Evolutionary conservation across 805 yeast genomes (phyloP).

Genomic region (Zygotorulaspora florentina): DNA sequence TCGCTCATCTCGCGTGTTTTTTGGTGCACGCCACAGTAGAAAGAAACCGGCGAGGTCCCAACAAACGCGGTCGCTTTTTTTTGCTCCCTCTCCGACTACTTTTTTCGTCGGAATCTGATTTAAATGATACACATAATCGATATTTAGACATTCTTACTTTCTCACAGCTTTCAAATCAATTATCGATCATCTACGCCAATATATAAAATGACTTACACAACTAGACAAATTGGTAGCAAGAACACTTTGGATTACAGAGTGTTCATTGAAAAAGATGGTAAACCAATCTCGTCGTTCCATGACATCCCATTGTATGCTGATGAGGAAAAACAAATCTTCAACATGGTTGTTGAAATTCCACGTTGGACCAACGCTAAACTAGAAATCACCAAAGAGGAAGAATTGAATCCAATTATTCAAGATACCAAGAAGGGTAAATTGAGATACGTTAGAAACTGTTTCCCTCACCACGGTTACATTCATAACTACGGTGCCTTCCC

Average conservation of each 20-base stretch:
- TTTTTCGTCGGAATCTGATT: neutral
- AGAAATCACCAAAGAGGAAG: constrained; percentile 82
- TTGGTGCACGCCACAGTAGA: no score
- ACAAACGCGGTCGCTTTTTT: neutral
- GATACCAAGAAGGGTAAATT: constrained; percentile 96
- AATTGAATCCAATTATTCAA: constrained; percentile 90
- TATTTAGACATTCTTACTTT: neutral
- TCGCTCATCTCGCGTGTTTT: neutral
- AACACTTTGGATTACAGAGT: constrained; percentile 92
- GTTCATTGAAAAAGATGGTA: constrained; percentile 87
- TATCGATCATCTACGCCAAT: neutral
- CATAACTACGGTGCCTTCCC: constrained; percentile 99
- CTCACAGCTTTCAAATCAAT: neutral
- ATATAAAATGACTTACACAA: constrained; percentile 68
- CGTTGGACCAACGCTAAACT: constrained; percentile 98
- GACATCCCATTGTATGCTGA: constrained; percentile 91
- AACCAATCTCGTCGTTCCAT: constrained; percentile 94
- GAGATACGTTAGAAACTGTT: constrained; percentile 93
- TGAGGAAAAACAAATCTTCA: constrained; percentile 80
- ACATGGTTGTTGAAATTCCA: constrained; percentile 95
- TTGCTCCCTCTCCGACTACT: no score
- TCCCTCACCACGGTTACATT: constrained; percentile 98
- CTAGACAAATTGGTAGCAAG: constrained; percentile 94
- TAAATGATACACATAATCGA: neutral
- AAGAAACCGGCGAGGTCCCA: neutral